Evolutionary conservation across 139 green algal species (phyloP), one percentile per base, ranked within the genome.

Genomic region (Chlorella sp.): DNA sequence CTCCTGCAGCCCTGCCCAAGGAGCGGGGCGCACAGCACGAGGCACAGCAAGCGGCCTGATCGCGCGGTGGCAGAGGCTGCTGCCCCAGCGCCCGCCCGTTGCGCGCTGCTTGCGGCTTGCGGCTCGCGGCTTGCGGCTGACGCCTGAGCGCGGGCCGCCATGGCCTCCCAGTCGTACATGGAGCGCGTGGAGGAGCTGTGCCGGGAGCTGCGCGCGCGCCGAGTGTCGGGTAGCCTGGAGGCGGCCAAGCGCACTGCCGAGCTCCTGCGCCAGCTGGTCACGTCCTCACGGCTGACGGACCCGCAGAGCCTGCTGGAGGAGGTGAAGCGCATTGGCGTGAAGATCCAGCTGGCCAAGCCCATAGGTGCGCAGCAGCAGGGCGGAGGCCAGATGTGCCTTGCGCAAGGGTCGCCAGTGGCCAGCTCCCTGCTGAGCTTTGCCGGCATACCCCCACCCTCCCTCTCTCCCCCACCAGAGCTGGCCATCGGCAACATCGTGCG

Each of bases 401-500:
- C n/a, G n/a, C n/a, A n/a, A n/a, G n/a, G n/a, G 55, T 51, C n/a
- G 41, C 38, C 33, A 8, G 48, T n/a, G n/a, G n/a, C n/a, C n/a
- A n/a, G n/a, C n/a, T n/a, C n/a, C n/a, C n/a, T n/a, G n/a, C n/a
- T n/a, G n/a, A n/a, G n/a, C n/a, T n/a, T n/a, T n/a, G n/a, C n/a
- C n/a, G n/a, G n/a, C n/a, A n/a, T n/a, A n/a, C n/a, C n/a, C n/a
- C n/a, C n/a, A n/a, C n/a, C n/a, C n/a, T n/a, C 41, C 63, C 14
- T 7, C 1, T 31, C 43, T 31, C 21, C 3, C 17, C 23, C 23
- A n/a, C 76, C 87, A 97, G 95, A 98, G 86, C 87, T 99, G 62
- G 87, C 90, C 0, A 92, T 98, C 15, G 95, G 95, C 75, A 99
- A 99, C 84, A 92, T 98, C 7, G 90, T 95, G 33, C 85, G 94